Base-by-base conservation (phyloP, 2,329 filamentous ascomycete species). In the Calonectria leucothoes region DNA sequence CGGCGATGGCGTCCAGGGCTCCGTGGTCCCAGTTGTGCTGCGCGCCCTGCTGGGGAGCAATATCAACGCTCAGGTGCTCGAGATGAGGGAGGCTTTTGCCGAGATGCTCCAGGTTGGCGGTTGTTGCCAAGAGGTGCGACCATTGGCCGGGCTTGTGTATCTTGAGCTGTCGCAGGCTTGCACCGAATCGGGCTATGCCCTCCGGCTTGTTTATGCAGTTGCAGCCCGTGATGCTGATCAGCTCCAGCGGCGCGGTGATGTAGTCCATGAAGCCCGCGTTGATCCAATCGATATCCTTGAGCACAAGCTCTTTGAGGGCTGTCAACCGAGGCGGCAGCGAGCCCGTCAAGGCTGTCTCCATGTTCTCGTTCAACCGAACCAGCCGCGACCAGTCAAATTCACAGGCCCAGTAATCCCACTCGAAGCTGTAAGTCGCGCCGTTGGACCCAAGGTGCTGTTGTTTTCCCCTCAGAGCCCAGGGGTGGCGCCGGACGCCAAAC, bases 311-410 rank as follows among this genome's bases (percentile, higher is more conserved):
- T 33, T 31, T 71, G 42, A 75, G 42, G 29, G 1, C 8, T 10
- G 70, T 73, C 12, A 75, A 45, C 29, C 33, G 68, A 33, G 67
- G 57, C 5, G 64, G 67, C 6, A 70, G 33, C 23, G 31, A 25
- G 8, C n/a, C 6, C 17, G 39, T 27, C 27, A 74, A 20, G 42
- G 0, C 15, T 3, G 17, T 20, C 1, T 49, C n/a, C 20, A 57
- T 6, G 2, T 45, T 8, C 17, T 66, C 27, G 39, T 68, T 48
- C 42, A 75, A 17, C 3, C 67, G 73, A 3, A 49, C 57, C 45
- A 75, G 25, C 4, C 27, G 67, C 20, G 73, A 75, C 70, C 73
- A 75, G 25, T 73, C 73, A 33, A 75, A 73, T 4, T 3, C 33
- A 4, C 63, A 17, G 5, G 57, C 57, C 73, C 73, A 75, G 49